phyloP scores from a whole-genome alignment of 2,329 filamentous ascomycete genomes.

The Fusarium sp. region DNA sequence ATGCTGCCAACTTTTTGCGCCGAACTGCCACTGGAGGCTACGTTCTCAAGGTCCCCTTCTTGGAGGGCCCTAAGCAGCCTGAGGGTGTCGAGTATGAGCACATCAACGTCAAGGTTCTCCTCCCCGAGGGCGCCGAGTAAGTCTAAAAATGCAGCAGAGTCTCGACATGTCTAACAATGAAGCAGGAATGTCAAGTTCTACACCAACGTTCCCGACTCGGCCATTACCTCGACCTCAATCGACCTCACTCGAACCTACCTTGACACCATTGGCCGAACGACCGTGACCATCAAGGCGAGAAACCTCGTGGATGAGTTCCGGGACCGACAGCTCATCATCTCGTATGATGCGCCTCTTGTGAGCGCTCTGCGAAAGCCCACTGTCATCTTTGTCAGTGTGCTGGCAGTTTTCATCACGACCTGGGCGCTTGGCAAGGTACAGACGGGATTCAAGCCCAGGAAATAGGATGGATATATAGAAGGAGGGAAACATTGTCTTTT shows the following conservation, averaged over 20 bases:
- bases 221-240: slow-evolving; percentile 68
- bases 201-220: slow-evolving; percentile 75
- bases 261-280: slow-evolving; percentile 90
- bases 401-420: slow-evolving; percentile 78
- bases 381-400: slow-evolving; percentile 78
- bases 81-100: slow-evolving; percentile 91
- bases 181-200: slow-evolving; percentile 81
- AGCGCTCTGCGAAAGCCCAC: slow-evolving; percentile 88
- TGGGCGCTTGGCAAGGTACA: slow-evolving; percentile 85
- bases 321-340: slow-evolving; percentile 84
- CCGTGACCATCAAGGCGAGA: slow-evolving; percentile 80
- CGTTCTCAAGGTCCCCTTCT: slow-evolving; percentile 88
- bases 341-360: slow-evolving; percentile 84
- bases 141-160: slow-evolving; percentile 49
- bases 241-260: slow-evolving; percentile 88
- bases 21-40: slow-evolving; percentile 76
- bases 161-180: slow-evolving; percentile 50
- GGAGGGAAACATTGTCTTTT: slow-evolving; percentile 10
- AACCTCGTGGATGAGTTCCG: slow-evolving; percentile 93
- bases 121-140: slow-evolving; percentile 91
- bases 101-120: slow-evolving; percentile 82
- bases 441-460: slow-evolving; percentile 75
- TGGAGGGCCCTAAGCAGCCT: slow-evolving; percentile 87
- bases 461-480: slow-evolving; percentile 44
- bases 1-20: slow-evolving; percentile 81